Evolutionary conservation across 768 basidiomycete genomes (phyloP), one percentile per base, ranked within the genome.

Genomic region (Podaxis carcinomalis): DNA sequence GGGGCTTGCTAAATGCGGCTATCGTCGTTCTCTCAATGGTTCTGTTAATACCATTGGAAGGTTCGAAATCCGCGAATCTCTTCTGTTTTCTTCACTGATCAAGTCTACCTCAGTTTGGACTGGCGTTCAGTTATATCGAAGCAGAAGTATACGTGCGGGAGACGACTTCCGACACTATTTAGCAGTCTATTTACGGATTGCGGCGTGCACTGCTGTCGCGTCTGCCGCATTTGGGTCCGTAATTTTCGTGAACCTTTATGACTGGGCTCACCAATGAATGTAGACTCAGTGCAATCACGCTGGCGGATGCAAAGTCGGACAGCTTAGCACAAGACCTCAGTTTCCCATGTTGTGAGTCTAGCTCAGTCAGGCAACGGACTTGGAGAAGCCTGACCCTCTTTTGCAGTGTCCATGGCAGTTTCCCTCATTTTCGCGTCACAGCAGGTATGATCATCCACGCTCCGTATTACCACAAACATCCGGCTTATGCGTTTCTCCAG

Each of bases 121-220:
- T 9, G 58, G 58, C 7, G 28, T 51, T 13, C 58, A 59, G 28
- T 39, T 59, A 23, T 59, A 51, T 44, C 58, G 39, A n/a, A 40
- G 50, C 36, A 51, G 58, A 40, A 44, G 27, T 13, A 59, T 44
- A 39, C 40, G 51, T 11, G 25, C 39, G 6, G 32, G 52, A 21
- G 59, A 19, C 11, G 59, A 60, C n/a, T 60, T 60, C 27, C 51
- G 44, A n/a, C 28, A 46, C 19, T 60, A 53, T 19, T 44, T 60
- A 13, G n/a, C 58, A 1, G 59, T 60, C 10, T 60, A 54, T 47
- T 10, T 54, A 46, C 51, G 59, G 19, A 60, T 60, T 3, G 51
- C 40, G 14, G 59, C 52, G n/a, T 60, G 51, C 28, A 60, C 59
- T 2, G 10, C 25, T 6, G 59, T 47, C 11, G 42, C 51, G 3